Evolutionary conservation across 2,329 filamentous ascomycete genomes (phyloP), one percentile per base, ranked within the genome.

Genomic region (Atkinsonella texensis): DNA sequence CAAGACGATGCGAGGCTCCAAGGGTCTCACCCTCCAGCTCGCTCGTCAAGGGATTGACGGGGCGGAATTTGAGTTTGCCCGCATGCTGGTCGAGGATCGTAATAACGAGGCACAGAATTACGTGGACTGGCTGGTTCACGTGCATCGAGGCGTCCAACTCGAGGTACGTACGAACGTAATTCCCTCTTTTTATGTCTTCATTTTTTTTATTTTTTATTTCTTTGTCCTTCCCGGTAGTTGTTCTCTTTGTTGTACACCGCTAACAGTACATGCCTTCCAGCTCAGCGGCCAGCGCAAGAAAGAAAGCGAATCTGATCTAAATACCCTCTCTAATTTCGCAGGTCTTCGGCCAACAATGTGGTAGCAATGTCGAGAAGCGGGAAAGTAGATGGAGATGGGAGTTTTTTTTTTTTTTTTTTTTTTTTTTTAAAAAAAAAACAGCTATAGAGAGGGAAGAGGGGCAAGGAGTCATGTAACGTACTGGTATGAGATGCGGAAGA

Each of bases 51-150:
- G 90, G 0, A 76, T 97, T 4, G 93, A 98, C 63, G 93, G 93
- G 1, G 88, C 90, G 3, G 93, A 98, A 68, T 97, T 89, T 62
- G 93, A 98, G 68, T 98, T 97, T 73, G 93, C 93, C 8, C 76
- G 90, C 50, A 74, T 94, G 69, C 69, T 98, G 58, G 83, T 95
- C 33, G 93, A 98, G 70, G 93, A 98, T 64, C 80, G 93, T 57
- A 97, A 97, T 67, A 95, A 95, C 59, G 93, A 98, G 71, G 93
- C 93, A 38, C 90, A 95, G 70, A 95, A 87, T 65, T 98, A 97
- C 68, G 93, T 97, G 35, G 93, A 98, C 70, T 98, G 93, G 93
- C 75, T 98, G 62, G 93, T 98, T 53, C 87, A 95, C 68, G 78
- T 97, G 56, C 93, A 98, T 70, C 85, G 91, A 60, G 84, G 87